phyloP scores from a whole-genome alignment of 352 stramenopile genomes.

The Pythium vanterpoolii region DNA sequence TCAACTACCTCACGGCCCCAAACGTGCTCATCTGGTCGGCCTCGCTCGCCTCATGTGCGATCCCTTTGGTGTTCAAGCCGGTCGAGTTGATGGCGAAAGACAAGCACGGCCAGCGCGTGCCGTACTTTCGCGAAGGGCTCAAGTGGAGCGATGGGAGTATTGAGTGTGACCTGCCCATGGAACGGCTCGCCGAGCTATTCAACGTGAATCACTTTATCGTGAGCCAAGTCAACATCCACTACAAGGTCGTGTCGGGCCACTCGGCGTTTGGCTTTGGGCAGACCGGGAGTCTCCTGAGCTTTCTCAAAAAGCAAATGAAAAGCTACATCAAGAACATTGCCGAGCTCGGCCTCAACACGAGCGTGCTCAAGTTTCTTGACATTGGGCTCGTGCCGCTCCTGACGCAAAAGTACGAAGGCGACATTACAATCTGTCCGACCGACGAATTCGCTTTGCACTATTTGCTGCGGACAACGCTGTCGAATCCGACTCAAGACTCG shows the following conservation, averaged over 20 bases:
- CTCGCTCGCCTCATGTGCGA: conserved; percentile 92
- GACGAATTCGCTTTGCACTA: conserved; percentile 85
- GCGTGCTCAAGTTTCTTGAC: conserved; percentile 79
- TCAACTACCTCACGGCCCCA: conserved; percentile 98
- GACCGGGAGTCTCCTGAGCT: conserved; percentile 85
- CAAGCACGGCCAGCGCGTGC: conserved; percentile 73
- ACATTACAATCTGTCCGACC: conserved; percentile 96
- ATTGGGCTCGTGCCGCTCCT: conserved; percentile 78
- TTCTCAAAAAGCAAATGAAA: conserved; percentile 95
- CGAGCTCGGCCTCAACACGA: conserved; percentile 83
- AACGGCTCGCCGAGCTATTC: conserved; percentile 92
- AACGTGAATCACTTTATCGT: conserved; percentile 7
- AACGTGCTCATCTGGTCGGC: conserved; percentile 99
- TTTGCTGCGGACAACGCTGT: conserved; percentile 75
- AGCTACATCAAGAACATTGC: conserved; percentile 88
- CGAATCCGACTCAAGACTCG: conserved; percentile 67
- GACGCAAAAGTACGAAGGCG: conserved; percentile 96
- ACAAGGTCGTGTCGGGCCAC: conserved; percentile 43
- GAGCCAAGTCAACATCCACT: conserved; percentile 4
- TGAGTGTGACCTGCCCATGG: conserved; percentile 95
- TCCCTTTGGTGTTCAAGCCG: conserved; percentile 94
- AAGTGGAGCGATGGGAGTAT: conserved; percentile 96
- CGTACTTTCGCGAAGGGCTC: conserved; percentile 72
- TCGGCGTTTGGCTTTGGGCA: conserved; percentile 70
- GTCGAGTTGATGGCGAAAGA: conserved; percentile 96